A percentile compares a stretch with the other conserved stretches of the same genome.
Evolutionary conservation across 345 rosid species (phyloP).

Genomic region (Raphanus sativus): DNA sequence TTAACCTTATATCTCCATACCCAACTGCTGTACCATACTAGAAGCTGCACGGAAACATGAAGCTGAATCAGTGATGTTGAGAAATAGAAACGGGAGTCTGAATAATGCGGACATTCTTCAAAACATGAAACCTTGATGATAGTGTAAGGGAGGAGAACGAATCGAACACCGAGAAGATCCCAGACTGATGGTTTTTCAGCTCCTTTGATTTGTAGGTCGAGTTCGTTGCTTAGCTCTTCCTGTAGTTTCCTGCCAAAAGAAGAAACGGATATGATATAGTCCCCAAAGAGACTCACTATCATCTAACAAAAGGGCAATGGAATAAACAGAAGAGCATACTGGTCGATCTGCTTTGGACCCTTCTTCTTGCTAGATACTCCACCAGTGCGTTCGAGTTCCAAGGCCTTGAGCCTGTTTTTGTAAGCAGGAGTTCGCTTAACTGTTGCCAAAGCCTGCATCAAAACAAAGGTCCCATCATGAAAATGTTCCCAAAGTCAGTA

Average conservation of each 20-base stretch:
- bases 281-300: not conserved
- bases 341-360: conserved; percentile 70
- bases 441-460: conserved; percentile 73
- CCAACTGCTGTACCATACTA: conserved; percentile 74
- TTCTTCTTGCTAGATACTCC: conserved; percentile 78
- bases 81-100: not conserved
- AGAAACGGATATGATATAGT: not conserved
- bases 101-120: not conserved
- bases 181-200: conserved; percentile 77
- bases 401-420: conserved; percentile 78
- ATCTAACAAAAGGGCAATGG: not conserved
- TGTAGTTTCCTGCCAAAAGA: conserved; percentile 58
- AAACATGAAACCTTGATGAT: conserved; percentile 56
- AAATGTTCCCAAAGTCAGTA: not conserved
- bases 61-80: not conserved
- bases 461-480: not conserved
- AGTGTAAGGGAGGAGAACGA: conserved; percentile 75
- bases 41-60: conserved; percentile 52
- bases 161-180: conserved; percentile 71
- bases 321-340: conserved; percentile 40
- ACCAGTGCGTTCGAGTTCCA: conserved; percentile 87
- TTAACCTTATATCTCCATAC: conserved; percentile 84
- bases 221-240: conserved; percentile 93
- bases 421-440: conserved; percentile 94
- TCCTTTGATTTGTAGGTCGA: conserved; percentile 86